Percentiles rank a stretch among this genome's conserved stretches.
Evolutionary conservation across 2,329 filamentous ascomycete species (phyloP).

Genomic region (Lachnellula hyalina): DNA sequence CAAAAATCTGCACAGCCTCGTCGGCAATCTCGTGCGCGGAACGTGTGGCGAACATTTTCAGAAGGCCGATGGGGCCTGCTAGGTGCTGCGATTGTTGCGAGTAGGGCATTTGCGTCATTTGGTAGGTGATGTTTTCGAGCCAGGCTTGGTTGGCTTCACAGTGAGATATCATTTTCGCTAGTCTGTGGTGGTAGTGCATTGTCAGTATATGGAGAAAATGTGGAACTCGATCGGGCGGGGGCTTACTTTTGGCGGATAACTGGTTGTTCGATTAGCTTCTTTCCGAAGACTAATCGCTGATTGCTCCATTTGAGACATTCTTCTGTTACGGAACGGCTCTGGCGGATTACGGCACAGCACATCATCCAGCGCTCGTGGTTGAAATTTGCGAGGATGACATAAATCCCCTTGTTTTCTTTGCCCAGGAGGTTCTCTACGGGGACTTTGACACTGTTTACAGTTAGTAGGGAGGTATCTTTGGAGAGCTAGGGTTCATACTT

Average conservation of each 20-base stretch:
- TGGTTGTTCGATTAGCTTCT: conserved; percentile 76
- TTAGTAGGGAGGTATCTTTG: conserved; percentile 28
- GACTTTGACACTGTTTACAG: conserved; percentile 83
- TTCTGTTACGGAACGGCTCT: conserved; percentile 66
- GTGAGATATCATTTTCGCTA: conserved; percentile 82
- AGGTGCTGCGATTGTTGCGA: conserved; percentile 68
- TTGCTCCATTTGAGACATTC: conserved; percentile 86
- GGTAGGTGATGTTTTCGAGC: conserved; percentile 79
- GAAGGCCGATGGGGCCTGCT: conserved; percentile 73
- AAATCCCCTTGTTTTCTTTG: conserved; percentile 79
- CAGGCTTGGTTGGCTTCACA: conserved; percentile 79
- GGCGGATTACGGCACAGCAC: conserved; percentile 59
- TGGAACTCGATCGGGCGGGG: neutral
- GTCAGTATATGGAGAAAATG: conserved; percentile 1
- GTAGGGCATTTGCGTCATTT: conserved; percentile 84
- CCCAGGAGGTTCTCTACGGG: conserved; percentile 73
- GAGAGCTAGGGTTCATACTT: conserved; percentile 3
- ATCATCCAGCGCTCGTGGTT: conserved; percentile 83
- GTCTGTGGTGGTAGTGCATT: conserved; percentile 36
- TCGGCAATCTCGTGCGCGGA: conserved; percentile 79
- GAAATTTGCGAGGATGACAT: conserved; percentile 81
- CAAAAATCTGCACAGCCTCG: conserved; percentile 80
- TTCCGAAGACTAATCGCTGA: conserved; percentile 78
- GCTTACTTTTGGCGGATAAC: conserved; percentile 73
- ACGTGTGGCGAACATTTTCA: conserved; percentile 74